Evolutionary conservation across 2,329 filamentous ascomycete species (phyloP).

Genomic region (Trichothecium sympodiale): DNA sequence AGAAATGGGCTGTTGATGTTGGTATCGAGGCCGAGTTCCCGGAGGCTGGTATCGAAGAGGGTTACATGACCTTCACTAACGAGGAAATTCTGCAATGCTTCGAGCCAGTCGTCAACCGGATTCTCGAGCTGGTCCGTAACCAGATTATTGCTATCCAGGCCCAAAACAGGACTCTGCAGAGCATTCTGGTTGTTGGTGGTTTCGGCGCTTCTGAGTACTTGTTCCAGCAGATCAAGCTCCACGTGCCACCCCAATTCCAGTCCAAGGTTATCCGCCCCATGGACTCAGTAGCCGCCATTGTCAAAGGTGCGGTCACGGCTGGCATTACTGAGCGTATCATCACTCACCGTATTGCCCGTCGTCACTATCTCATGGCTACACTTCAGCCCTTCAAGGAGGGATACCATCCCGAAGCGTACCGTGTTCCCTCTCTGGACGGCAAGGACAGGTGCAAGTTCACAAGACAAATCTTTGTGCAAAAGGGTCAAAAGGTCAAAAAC

Average conservation of each 20-base stretch:
- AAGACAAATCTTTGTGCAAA: conserved; percentile 95
- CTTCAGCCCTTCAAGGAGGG: conserved; percentile 98
- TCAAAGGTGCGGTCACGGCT: conserved; percentile 94
- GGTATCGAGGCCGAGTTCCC: conserved; percentile 98
- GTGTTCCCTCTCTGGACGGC: conserved; percentile 89
- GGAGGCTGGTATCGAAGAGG: conserved; percentile 94
- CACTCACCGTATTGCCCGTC: conserved; percentile 90
- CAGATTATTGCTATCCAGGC: conserved; percentile 99
- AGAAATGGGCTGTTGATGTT: conserved; percentile 98
- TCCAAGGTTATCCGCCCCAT: conserved; percentile 96
- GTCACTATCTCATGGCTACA: conserved; percentile 98
- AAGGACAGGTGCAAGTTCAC: conserved; percentile 99
- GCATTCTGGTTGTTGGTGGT: conserved; percentile 92
- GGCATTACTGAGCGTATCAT: conserved; percentile 96
- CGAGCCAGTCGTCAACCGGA: conserved; percentile 94
- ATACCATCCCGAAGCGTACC: conserved; percentile 95
- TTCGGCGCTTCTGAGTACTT: conserved; percentile 98
- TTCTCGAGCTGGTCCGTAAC: conserved; percentile 89
- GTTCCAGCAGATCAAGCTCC: conserved; percentile 98
- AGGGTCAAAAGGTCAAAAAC: conserved; percentile 97
- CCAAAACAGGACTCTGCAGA: conserved; percentile 87
- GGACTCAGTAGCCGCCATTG: conserved; percentile 97
- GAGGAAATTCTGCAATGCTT: conserved; percentile 99
- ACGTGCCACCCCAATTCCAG: conserved; percentile 96
- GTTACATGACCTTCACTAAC: conserved; percentile 99